Evolutionary conservation across 805 yeast genomes (phyloP), one percentile per base, ranked within the genome.

Genomic region (Pichia exigua): DNA sequence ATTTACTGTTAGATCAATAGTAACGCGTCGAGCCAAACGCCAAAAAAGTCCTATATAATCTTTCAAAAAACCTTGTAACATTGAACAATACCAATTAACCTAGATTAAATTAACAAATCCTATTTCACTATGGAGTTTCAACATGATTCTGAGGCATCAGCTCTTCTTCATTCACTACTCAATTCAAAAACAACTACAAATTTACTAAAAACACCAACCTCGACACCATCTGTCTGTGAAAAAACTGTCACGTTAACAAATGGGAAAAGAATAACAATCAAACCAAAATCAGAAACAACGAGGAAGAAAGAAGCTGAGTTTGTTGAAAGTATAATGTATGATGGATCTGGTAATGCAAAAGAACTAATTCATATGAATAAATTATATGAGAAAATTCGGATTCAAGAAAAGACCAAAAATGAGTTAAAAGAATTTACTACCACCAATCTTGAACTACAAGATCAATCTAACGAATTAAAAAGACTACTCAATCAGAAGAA

Each of bases 191-290:
- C 39, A 35, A 17, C 39, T 17, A n/a, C 39, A 42, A 42, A 42
- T 30, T 22, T 42, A 15, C 18, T 35, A 4, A 35, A 44, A 6
- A 8, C 45, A 10, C 17, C 40, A 20, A 11, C 35, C 12, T 30
- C 12, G 3, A 15, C 6, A 13, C n/a, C 35, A 15, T 13, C 35
- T 3, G 30, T 43, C 6, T 26, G 26, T 27, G 51, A 49, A 2
- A 61, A 60, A 49, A 56, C 54, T 17, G 52, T 55, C 6, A 51
- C 52, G 13, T 44, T 64, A 30, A 52, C 61, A 2, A 58, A 62
- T 26, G 68, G 69, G 1, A 57, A 54, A 27, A 49, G 46, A n/a
- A 54, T 65, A 21, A 46, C 35, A 12, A 40, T 65, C 26, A 57
- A 57, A 21, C 59, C 61, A 12, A 60, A 62, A 44, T 32, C 20